Evolutionary conservation across 768 basidiomycete species (phyloP), one percentile per base, ranked within the genome.

Genomic region (Boletus subparvulus): DNA sequence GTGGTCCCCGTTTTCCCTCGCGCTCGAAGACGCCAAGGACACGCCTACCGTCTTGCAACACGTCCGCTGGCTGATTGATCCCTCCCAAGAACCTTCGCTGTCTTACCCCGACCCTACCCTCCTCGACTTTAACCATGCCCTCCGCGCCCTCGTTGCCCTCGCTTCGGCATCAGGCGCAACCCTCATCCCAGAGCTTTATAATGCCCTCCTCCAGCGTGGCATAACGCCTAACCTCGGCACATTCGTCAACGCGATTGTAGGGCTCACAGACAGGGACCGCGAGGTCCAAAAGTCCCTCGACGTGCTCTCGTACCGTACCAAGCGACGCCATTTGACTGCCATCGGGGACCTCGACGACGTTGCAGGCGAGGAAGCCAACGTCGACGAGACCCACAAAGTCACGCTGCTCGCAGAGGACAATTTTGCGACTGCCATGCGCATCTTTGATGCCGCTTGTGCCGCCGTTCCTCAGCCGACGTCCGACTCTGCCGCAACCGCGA

Each of bases 121-220:
- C 24, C 63, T 71, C 26, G 80, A 85, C 21, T 91, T 85, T 74
- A 92, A 92, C 63, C 68, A 76, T 1, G 84, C 82, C 0, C 70
- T 93, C 3, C 63, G 76, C 37, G 65, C 70, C 74, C 79, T 49
- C 78, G 86, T 61, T 43, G 53, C 17, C 54, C 66, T 11, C 9
- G 84, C 84, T 9, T 54, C 61, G 3, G 13, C 60, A 3, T 21
- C 81, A 82, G 58, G 82, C 84, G 77, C 91, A 32, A 70, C 77
- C 0, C 66, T 79, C 41, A 72, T 92, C 37, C 69, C 89, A 51
- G 81, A 85, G 47, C 78, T 85, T 3, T 95, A 94, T 74, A 82
- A 90, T 60, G 77, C 83, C 47, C 83, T 95, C 79, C 73, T 93
- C 54, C 73, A 78, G 28, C 77, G 73, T 32, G 80, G 82, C 17